These are phyloP conservation scores for Vitis riparia DNA, from an alignment of 164 flowering plant genomes.

Conservation along the genomic window DNA sequence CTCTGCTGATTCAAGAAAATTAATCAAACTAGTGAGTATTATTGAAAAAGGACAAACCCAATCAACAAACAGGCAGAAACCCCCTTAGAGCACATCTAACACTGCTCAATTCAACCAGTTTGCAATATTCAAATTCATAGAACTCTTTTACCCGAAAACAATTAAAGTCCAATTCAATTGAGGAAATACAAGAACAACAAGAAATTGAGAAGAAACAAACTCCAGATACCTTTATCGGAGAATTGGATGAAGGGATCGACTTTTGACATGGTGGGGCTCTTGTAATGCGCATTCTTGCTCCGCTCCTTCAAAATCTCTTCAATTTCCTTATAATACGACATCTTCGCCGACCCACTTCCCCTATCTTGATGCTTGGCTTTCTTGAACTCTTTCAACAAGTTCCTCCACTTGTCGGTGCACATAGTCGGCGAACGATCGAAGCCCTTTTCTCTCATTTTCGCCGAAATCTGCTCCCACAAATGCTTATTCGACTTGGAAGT, in stretches of 20 bases:
- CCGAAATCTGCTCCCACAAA: conserved; percentile 88
- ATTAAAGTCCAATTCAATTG: too few relatives aligned
- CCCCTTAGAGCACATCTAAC: too few relatives aligned
- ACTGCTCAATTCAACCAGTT: too few relatives aligned
- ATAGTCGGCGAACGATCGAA: conserved; percentile 86
- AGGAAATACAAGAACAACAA: too few relatives aligned
- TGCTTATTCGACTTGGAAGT: conserved; percentile 90
- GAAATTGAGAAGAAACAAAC: neutral
- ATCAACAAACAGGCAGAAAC: too few relatives aligned
- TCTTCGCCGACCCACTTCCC: conserved; percentile 66
- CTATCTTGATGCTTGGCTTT: conserved; percentile 71
- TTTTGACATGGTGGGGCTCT: conserved; percentile 51
- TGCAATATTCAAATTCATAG: too few relatives aligned
- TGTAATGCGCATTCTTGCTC: conserved; percentile 47
- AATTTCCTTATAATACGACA: conserved; percentile 81
- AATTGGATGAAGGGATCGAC: conserved; percentile 78
- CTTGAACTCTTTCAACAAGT: conserved; percentile 85
- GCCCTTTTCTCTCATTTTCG: conserved; percentile 84
- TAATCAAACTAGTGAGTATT: too few relatives aligned
- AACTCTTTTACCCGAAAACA: too few relatives aligned
- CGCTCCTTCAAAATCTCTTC: conserved; percentile 79
- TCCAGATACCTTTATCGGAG: conserved; percentile 66
- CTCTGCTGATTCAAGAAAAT: too few relatives aligned
- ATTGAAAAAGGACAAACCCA: too few relatives aligned
- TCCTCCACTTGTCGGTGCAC: conserved; percentile 99